These are phyloP conservation scores for Nicotiana tabacum DNA, from an alignment of 257 asterid species.

Conservation along the genomic window DNA sequence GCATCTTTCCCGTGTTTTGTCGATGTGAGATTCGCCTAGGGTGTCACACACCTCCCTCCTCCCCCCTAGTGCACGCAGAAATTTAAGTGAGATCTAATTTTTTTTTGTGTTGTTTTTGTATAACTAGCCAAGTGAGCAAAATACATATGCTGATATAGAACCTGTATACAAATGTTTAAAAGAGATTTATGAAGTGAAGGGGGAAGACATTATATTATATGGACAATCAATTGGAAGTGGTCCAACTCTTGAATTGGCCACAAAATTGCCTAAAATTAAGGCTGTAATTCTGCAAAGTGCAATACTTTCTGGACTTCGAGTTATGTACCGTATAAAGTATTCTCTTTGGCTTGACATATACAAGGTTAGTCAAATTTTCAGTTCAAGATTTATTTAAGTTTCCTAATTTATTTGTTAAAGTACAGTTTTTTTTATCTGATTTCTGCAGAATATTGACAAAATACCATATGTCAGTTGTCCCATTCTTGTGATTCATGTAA, in stretches of 20 bases:
- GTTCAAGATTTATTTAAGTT: not conserved
- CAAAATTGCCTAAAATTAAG: slow-evolving; percentile 7
- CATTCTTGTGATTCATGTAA: slow-evolving; percentile 20
- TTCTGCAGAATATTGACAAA: slow-evolving; percentile 16
- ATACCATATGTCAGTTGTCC: slow-evolving; percentile 13
- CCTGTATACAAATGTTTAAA: slow-evolving; percentile 15
- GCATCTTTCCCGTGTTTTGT: too few species aligned
- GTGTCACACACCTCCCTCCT: too few species aligned
- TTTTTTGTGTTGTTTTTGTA: not conserved
- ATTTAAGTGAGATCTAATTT: not conserved
- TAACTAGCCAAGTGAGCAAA: slow-evolving; percentile 16
- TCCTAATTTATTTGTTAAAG: not conserved
- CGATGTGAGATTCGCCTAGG: too few species aligned
- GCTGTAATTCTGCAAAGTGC: slow-evolving; percentile 20
- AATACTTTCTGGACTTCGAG: slow-evolving; percentile 17
- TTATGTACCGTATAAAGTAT: slow-evolving; percentile 12
- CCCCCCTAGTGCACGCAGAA: not conserved
- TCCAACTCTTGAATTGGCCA: slow-evolving; percentile 17
- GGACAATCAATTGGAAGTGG: slow-evolving; percentile 23
- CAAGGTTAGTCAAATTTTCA: slow-evolving; percentile 1
- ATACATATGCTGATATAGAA: slow-evolving; percentile 20
- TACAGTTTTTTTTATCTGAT: not conserved
- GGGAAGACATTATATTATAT: slow-evolving; percentile 14
- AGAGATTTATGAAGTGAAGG: slow-evolving; percentile 13
- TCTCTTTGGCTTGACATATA: slow-evolving; percentile 15